Percentiles rank a stretch among this genome's conserved stretches.
Conservation (phyloP, 768 basidiomycete species). For the Macrolepiota dolichaula region DNA sequence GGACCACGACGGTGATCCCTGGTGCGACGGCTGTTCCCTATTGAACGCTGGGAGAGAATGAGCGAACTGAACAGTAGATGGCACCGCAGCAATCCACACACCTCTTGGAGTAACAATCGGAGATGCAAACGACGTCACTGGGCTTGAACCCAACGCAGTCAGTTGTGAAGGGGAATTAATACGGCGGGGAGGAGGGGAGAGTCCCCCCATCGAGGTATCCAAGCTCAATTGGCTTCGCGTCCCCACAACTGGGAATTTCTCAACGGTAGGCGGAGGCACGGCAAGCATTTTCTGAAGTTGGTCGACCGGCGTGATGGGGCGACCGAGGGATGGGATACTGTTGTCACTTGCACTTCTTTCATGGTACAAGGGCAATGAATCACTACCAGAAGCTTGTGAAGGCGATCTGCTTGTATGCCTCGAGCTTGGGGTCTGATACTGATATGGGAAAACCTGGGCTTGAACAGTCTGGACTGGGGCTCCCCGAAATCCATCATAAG, state of each 20-base stretch:
- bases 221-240: not conserved
- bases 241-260: not conserved
- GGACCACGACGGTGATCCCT: conserved; percentile 2
- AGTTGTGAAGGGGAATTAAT: conserved; percentile 3
- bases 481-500: conserved; percentile 1
- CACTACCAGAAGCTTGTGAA: not conserved
- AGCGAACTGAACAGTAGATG: not conserved
- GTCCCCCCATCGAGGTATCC: conserved; percentile 1
- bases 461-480: not conserved
- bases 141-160: not conserved
- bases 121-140: not conserved
- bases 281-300: conserved; percentile 1
- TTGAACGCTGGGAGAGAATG: not conserved
- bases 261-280: not conserved
- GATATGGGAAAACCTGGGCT: not conserved
- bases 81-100: conserved; percentile 1
- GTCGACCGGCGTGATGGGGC: conserved; percentile 5
- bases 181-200: conserved; percentile 5
- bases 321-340: conserved; percentile 3
- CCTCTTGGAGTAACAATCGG: conserved; percentile 4
- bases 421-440: not conserved
- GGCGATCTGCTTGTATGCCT: not conserved
- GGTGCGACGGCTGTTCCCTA: not conserved
- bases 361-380: not conserved
- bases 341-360: not conserved